These are phyloP conservation scores for Gracilaria caudata DNA, from an alignment of 23 red algal genomes.

Conservation along the genomic window DNA sequence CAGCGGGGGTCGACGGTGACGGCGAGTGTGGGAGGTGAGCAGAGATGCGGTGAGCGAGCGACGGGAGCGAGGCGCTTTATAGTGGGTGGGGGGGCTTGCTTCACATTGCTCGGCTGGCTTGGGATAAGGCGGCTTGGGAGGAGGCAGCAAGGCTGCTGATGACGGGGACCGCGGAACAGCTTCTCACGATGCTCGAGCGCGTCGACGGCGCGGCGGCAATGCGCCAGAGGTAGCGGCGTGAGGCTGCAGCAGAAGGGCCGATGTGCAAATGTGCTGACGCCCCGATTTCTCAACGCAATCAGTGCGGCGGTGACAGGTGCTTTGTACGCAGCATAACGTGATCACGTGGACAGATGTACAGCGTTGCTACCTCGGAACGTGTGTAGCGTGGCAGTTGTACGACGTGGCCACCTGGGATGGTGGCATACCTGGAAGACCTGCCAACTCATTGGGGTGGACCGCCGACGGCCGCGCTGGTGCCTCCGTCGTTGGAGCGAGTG, in stretches of 20 bases:
- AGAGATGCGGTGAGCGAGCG: background rate
- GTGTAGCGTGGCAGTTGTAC: background rate
- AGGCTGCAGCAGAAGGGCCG: background rate
- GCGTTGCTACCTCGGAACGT: too few species aligned
- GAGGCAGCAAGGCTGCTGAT: background rate
- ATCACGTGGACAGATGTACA: too few species aligned
- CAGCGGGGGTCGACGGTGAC: background rate
- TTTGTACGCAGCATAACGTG: too few species aligned
- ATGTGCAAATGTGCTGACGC: background rate
- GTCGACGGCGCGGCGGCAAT: background rate
- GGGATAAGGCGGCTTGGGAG: background rate
- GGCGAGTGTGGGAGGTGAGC: background rate
- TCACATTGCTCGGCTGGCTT: background rate
- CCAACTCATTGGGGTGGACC: too few species aligned
- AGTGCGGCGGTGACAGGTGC: background rate
- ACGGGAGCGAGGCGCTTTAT: background rate
- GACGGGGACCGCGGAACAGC: background rate
- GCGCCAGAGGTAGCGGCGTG: background rate
- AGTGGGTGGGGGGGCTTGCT: background rate
- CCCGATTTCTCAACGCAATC: background rate
- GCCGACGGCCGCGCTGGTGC: too few species aligned
- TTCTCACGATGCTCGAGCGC: background rate
- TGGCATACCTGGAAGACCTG: too few species aligned
- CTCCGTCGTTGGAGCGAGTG: too few species aligned
- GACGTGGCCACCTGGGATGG: background rate